A percentile compares a stretch with the other conserved stretches of the same genome.
Conservation (phyloP, 441 rosid genomes). For the Rhodomyrtus psidioides region DNA sequence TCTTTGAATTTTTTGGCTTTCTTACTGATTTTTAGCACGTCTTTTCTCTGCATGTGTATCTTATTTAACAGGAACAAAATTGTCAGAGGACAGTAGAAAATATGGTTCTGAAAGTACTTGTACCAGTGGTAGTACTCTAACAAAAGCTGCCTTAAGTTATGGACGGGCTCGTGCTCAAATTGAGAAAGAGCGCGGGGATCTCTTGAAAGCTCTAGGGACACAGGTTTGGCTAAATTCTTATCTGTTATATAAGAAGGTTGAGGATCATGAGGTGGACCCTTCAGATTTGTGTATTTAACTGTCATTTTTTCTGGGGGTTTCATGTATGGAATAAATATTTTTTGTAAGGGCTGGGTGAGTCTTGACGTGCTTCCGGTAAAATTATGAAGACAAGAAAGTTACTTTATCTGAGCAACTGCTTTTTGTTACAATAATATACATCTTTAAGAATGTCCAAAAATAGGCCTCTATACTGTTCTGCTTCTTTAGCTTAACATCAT, state of each 20-base stretch:
- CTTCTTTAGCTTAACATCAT: not conserved
- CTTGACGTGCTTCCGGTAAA: not conserved
- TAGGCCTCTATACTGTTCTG: not conserved
- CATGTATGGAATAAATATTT: not conserved
- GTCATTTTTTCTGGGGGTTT: not conserved
- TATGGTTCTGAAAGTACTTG: constrained; percentile 87
- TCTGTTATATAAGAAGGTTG: not conserved
- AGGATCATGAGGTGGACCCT: not conserved
- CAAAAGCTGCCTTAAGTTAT: constrained; percentile 58
- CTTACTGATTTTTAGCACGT: not conserved
- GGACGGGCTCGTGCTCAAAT: constrained; percentile 71
- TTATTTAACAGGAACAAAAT: constrained; percentile 55
- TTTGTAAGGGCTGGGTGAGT: not conserved
- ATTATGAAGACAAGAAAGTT: not conserved
- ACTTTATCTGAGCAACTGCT: not conserved
- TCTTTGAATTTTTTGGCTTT: not conserved
- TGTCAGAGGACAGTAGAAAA: constrained; percentile 83
- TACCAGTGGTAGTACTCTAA: constrained; percentile 71
- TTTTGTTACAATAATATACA: not conserved
- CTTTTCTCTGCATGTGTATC: not conserved
- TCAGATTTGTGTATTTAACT: not conserved
- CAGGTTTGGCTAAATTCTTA: constrained; percentile 39
- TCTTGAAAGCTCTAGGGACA: constrained; percentile 76
- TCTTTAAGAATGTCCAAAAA: not conserved
- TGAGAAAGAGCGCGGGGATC: constrained; percentile 82